These are phyloP conservation scores for Pestalotiopsis sp. DNA, from an alignment of 2,329 filamentous ascomycete species.

Conservation along the genomic window DNA sequence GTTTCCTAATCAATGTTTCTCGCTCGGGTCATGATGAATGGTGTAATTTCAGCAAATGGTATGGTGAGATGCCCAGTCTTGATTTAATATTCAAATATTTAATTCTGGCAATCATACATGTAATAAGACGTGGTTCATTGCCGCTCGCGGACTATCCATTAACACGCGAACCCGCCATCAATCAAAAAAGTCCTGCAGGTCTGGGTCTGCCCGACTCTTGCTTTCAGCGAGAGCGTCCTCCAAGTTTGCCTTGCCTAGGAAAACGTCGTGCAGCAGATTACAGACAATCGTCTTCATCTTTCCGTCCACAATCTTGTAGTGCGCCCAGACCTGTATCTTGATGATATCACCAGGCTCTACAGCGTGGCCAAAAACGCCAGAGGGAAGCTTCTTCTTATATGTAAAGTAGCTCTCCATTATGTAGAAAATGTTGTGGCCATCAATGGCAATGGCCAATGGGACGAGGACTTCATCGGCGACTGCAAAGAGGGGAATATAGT, in stretches of 20 bases:
- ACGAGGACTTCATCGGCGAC: slow-evolving; percentile 5
- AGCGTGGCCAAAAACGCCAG: slow-evolving; percentile 4
- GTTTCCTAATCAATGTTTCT: no score
- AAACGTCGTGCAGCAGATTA: neutral
- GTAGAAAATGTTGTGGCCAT: slow-evolving; percentile 6
- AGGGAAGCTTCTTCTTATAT: slow-evolving; percentile 1
- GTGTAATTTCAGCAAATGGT: no score
- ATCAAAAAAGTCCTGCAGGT: neutral
- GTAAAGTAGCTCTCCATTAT: slow-evolving; percentile 7
- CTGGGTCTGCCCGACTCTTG: neutral
- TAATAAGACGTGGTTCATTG: no score
- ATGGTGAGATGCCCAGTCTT: no score
- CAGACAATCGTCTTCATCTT: slow-evolving; percentile 5
- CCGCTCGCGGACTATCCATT: no score
- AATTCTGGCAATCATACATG: no score
- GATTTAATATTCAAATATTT: no score
- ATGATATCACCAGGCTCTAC: slow-evolving; percentile 5
- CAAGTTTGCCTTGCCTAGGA: slow-evolving; percentile 8
- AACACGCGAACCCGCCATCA: no score
- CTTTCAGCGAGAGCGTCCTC: neutral
- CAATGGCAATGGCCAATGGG: neutral
- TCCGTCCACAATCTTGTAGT: neutral
- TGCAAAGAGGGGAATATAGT: slow-evolving; percentile 1
- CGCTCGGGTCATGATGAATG: no score
- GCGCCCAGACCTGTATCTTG: slow-evolving; percentile 1